Conservation (phyloP, 306 rosid species). For the Castanea mollissima region DNA sequence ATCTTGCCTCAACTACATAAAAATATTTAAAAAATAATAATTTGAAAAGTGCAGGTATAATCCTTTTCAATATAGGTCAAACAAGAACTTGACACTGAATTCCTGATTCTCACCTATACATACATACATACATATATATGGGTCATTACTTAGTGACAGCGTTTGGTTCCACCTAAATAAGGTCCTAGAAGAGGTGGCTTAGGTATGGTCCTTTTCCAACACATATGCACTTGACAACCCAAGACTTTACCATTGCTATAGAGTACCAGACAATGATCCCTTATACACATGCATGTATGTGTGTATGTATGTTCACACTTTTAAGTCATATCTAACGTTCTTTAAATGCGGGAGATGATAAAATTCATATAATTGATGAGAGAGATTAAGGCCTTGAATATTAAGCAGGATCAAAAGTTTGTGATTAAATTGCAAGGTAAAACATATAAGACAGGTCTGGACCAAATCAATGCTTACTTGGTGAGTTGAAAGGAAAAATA, state of each 20-base stretch:
- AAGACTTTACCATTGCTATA: too few species aligned
- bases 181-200: not conserved
- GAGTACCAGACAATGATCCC: too few species aligned
- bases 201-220: too few species aligned
- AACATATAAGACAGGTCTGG: not conserved
- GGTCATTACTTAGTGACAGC: not conserved
- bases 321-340: not conserved
- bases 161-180: not conserved
- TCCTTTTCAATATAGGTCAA: not conserved
- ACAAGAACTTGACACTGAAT: not conserved
- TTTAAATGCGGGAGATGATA: not conserved
- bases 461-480: conserved; percentile 60
- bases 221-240: too few species aligned
- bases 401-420: conserved; percentile 11
- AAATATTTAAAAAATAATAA: not conserved
- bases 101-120: not conserved
- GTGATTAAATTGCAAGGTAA: not conserved
- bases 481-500: conserved; percentile 92
- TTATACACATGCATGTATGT: too few species aligned
- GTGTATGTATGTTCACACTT: not conserved
- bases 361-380: not conserved
- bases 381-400: not conserved
- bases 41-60: not conserved
- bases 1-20: not conserved
- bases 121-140: not conserved